Conservation (phyloP, 371 early-diverging fungal species). For the Mortierella sp. region DNA sequence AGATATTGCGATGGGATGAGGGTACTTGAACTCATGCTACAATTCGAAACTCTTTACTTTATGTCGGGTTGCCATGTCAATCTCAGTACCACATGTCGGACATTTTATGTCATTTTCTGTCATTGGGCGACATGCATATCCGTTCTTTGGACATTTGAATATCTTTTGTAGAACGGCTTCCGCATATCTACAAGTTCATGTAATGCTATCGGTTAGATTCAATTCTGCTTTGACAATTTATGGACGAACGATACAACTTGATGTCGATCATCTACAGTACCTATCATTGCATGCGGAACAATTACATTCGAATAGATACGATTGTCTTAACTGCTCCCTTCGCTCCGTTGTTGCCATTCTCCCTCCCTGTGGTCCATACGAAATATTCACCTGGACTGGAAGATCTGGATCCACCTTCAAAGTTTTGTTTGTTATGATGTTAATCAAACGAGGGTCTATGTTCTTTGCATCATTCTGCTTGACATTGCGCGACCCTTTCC, state of each 20-base stretch:
- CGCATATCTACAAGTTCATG: constrained; percentile 25
- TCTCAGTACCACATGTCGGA: constrained; percentile 30
- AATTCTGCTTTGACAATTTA: too few relatives aligned
- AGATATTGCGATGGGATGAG: neutral
- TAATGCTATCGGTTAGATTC: neutral
- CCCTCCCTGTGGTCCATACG: constrained; percentile 50
- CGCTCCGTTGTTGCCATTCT: constrained; percentile 41
- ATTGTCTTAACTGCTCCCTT: constrained; percentile 14
- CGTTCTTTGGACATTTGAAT: constrained; percentile 42
- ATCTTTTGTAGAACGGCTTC: constrained; percentile 34
- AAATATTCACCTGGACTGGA: constrained; percentile 37
- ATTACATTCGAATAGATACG: constrained; percentile 48
- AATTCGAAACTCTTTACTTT: constrained; percentile 16
- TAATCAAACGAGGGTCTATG: constrained; percentile 37
- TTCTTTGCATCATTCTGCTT: neutral
- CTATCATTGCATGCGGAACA: constrained; percentile 52
- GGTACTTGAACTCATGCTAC: neutral
- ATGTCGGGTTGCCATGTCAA: constrained; percentile 17
- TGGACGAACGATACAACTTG: too few relatives aligned
- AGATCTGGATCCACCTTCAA: constrained; percentile 27
- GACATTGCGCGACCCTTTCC: neutral
- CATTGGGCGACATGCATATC: constrained; percentile 32
- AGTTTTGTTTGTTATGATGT: constrained; percentile 30
- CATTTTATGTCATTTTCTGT: constrained; percentile 26
- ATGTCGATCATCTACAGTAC: constrained; percentile 7